Conservation (phyloP, 2,329 filamentous ascomycete genomes). For the Verticillium albo-atrum region DNA sequence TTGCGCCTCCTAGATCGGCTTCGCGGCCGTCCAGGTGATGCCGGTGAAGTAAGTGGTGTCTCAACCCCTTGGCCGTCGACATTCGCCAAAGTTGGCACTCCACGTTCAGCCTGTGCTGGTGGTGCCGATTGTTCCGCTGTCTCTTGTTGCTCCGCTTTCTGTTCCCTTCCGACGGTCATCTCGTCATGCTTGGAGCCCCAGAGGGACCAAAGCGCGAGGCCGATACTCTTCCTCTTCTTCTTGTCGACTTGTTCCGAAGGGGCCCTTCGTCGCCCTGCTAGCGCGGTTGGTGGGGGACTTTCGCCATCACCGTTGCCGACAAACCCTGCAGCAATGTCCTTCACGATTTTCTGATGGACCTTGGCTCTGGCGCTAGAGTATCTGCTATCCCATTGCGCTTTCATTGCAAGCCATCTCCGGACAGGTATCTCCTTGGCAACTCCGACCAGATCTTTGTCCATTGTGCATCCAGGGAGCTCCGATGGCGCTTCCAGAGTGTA, state of each 20-base stretch:
- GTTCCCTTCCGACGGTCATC: constrained; percentile 58
- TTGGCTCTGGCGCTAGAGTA: constrained; percentile 66
- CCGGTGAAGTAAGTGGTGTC: constrained; percentile 20
- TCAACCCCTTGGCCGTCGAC: constrained; percentile 32
- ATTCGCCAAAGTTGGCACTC: background rate
- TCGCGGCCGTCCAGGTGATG: background rate
- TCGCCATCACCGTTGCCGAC: constrained; percentile 68
- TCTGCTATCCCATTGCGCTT: constrained; percentile 66
- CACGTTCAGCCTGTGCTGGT: background rate
- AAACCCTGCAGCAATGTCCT: constrained; percentile 69
- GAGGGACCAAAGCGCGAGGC: constrained; percentile 76
- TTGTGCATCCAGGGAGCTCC: constrained; percentile 60
- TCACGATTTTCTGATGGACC: constrained; percentile 68
- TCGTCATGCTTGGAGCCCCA: constrained; percentile 91
- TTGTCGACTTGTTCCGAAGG: constrained; percentile 38
- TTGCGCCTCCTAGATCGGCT: constrained; percentile 37
- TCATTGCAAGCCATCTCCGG: constrained; percentile 76
- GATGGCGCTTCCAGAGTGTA: constrained; percentile 60
- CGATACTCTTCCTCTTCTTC: constrained; percentile 64
- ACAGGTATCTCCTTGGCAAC: constrained; percentile 77
- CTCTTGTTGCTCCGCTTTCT: constrained; percentile 38
- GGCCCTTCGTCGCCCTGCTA: constrained; percentile 64
- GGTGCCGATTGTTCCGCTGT: background rate
- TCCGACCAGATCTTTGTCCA: constrained; percentile 65
- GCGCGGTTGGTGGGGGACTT: constrained; percentile 74